A percentile compares a stretch with the other conserved stretches of the same genome.
phyloP scores from a whole-genome alignment of 108 stramenopile genomes.

The Nitzschia sp. region DNA sequence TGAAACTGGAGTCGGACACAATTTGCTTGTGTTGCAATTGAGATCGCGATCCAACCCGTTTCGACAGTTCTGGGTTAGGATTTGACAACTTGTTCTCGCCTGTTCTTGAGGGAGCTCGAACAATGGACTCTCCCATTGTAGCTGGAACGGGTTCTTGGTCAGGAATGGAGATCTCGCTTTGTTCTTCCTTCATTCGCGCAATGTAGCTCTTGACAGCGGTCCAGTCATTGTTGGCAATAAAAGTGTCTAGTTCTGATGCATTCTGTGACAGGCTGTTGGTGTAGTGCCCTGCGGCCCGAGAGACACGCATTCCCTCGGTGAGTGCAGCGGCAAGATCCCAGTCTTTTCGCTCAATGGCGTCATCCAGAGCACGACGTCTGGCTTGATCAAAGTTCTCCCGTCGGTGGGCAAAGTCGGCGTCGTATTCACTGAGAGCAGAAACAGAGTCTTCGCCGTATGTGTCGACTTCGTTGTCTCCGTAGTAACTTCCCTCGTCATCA shows the following conservation, averaged over 20 bases:
- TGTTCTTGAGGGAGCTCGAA: not conserved
- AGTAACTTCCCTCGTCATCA: constrained; percentile 8
- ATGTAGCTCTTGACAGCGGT: constrained; percentile 69
- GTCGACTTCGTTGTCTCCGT: constrained; percentile 30
- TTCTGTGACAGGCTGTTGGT: constrained; percentile 41
- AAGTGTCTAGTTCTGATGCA: constrained; percentile 67
- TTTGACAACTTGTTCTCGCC: not conserved
- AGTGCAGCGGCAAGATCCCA: constrained; percentile 52
- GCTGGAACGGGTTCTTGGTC: not conserved
- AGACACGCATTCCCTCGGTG: constrained; percentile 33
- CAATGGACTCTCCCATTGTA: not conserved
- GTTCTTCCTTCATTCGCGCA: constrained; percentile 50
- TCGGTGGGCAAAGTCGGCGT: constrained; percentile 37
- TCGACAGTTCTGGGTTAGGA: constrained; percentile 5
- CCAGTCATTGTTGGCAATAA: constrained; percentile 83
- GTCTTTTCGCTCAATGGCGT: constrained; percentile 51
- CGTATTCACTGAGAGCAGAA: constrained; percentile 51
- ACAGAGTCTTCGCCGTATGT: constrained; percentile 35
- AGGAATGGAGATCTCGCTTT: not conserved
- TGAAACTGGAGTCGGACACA: constrained; percentile 22
- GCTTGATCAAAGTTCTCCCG: constrained; percentile 40
- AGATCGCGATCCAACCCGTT: constrained; percentile 41
- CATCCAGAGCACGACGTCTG: constrained; percentile 46
- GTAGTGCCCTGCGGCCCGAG: constrained; percentile 8
- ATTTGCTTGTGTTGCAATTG: constrained; percentile 42